phyloP scores from a whole-genome alignment of 2,329 filamentous ascomycete genomes.

The Coniochaeta hoffmannii region DNA sequence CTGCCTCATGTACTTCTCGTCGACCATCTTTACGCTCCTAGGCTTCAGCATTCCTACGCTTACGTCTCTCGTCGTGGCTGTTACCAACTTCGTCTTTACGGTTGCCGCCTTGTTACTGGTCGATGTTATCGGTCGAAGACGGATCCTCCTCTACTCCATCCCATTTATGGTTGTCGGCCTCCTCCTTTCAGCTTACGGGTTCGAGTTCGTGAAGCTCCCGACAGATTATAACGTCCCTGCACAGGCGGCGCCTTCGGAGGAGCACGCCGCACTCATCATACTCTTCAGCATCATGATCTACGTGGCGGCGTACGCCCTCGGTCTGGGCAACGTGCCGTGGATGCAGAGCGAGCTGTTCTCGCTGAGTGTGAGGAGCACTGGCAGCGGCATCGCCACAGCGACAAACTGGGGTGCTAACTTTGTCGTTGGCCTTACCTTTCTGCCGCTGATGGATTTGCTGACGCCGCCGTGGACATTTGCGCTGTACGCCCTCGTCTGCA shows the following conservation, averaged over 20 bases:
- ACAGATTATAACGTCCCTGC: constrained; percentile 13
- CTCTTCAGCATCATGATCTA: constrained; percentile 73
- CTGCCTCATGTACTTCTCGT: constrained; percentile 87
- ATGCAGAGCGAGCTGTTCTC: constrained; percentile 93
- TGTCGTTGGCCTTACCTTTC: constrained; percentile 74
- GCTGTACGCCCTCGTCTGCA: constrained; percentile 68
- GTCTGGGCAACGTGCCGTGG: constrained; percentile 90
- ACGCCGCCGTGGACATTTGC: constrained; percentile 72
- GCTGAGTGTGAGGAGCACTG: constrained; percentile 62
- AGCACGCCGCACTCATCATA: constrained; percentile 46
- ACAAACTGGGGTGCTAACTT: constrained; percentile 89
- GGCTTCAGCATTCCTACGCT: constrained; percentile 74
- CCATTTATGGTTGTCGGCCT: constrained; percentile 77
- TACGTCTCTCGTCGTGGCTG: constrained; percentile 68
- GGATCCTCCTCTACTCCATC: constrained; percentile 74
- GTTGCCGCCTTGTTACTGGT: constrained; percentile 68
- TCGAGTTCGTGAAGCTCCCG: constrained; percentile 52
- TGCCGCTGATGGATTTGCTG: constrained; percentile 76
- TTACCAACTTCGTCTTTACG: constrained; percentile 78
- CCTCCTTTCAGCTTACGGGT: constrained; percentile 62
- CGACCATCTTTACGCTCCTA: constrained; percentile 71
- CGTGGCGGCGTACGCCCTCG: constrained; percentile 78
- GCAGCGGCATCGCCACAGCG: constrained; percentile 65
- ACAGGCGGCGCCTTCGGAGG: constrained; percentile 10
- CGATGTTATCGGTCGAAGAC: constrained; percentile 70